phyloP scores from a whole-genome alignment of 2,329 filamentous ascomycete genomes.

The Verticillium nonalfalfae region DNA sequence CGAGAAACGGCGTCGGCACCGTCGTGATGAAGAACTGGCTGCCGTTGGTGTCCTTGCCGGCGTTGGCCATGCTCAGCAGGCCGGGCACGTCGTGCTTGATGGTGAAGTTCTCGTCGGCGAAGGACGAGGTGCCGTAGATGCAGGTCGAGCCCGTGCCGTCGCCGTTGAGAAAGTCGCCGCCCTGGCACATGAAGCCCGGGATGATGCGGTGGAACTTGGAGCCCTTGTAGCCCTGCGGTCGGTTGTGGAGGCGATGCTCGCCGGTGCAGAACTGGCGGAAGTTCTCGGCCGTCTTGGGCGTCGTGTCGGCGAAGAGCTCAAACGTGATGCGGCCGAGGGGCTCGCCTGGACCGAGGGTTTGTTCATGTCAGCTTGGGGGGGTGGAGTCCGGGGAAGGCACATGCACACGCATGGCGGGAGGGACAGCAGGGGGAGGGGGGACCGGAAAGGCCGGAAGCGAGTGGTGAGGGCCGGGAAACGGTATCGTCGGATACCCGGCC shows the following conservation, averaged over 20 bases:
- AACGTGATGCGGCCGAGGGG: conserved; percentile 83
- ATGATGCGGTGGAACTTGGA: conserved; percentile 94
- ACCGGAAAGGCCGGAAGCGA: background rate
- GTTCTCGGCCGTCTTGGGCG: conserved; percentile 89
- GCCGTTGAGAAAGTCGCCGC: conserved; percentile 90
- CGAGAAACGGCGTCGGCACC: conserved; percentile 76
- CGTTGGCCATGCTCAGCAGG: conserved; percentile 90
- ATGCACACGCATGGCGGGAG: background rate
- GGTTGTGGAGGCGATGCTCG: conserved; percentile 66
- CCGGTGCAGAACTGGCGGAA: conserved; percentile 97
- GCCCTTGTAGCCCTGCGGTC: conserved; percentile 89
- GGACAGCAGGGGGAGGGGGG: background rate
- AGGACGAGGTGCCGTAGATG: conserved; percentile 81
- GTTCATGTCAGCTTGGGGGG: background rate
- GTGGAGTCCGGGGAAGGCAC: too few relatives aligned
- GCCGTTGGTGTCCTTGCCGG: conserved; percentile 87
- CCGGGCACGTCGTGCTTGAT: conserved; percentile 74
- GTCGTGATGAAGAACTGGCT: conserved; percentile 98
- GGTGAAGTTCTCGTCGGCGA: conserved; percentile 85
- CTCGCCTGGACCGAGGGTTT: conserved; percentile 53
- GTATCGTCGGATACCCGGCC: background rate
- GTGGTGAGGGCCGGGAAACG: background rate
- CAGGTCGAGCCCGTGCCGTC: conserved; percentile 84
- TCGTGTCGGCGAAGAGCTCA: conserved; percentile 80
- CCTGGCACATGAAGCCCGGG: conserved; percentile 95